Base-by-base conservation (phyloP, 768 basidiomycete genomes). In the Suillus discolor region DNA sequence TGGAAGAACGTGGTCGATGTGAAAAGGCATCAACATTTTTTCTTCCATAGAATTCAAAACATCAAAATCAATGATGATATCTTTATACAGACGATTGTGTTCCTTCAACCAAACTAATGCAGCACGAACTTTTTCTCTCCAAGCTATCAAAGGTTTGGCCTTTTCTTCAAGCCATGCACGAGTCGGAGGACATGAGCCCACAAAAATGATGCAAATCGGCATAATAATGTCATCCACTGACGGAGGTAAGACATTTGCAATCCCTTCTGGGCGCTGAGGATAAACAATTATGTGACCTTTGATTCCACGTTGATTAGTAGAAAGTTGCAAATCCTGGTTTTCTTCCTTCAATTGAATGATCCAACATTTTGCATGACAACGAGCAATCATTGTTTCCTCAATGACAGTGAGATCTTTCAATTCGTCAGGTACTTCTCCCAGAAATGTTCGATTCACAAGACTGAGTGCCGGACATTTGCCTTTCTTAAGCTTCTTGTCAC, bases 281-380 rank as follows among this genome's bases (percentile, higher is more conserved):
- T 78, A 80, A 2, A 81, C 73, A 25, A 84, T 79, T 8, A 80
- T 70, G 67, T 83, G 76, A 0, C 83, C 83, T 61, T 70, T 70
- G 11, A 81, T 18, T 0, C 75, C 81, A 4, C 77, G 60, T 62
- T 83, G 80, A 12, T 41, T 38, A 2, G 44, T 23, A 36, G 45
- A 2, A 7, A 57, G 42, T 51, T 51, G 49, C 6, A 51, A 12
- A 9, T 51, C 25, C 7, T 65, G 41, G 25, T 65, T 62, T 38
- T 70, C 68, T 63, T 77, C 72, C 57, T 75, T 75, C 2, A 82
- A 62, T 49, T 79, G 78, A 7, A 82, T 62, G 34, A 82, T 72
- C 72, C 74, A 79, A 57, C 71, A 74, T 60, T 79, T 81, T 0
- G 80, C 73, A 0, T 75, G 71, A 67, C 78, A 81, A 11, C 68